Base-by-base conservation (phyloP, 2,329 filamentous ascomycete genomes). In the Curvularia sp. region DNA sequence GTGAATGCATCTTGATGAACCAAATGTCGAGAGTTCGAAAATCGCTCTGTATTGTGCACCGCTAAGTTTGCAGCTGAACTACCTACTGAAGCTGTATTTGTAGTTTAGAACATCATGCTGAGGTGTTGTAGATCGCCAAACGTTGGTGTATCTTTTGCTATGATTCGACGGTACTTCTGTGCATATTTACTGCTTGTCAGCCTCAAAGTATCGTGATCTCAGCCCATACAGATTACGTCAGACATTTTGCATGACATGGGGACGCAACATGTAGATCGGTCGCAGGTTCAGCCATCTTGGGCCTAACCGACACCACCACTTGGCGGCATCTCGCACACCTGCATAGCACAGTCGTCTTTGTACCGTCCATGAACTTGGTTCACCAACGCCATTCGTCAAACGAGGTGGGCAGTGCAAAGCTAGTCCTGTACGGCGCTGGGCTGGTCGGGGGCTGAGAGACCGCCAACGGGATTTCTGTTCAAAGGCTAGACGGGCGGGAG, bases 381-480 rank as follows among this genome's bases (percentile, higher is more conserved):
- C 24, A 20, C 31, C 39, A 41, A 53, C 41, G 24, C 33, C 2
- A 22, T 30, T 18, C 33, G n/a, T 20, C 15, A 8, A 5, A 24
- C 20, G 22, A 18, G 18, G 33, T 28, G 41, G 48, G 42, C 20
- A 18, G 38, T 15, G n/a, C 7, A 57, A 43, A 49, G 47, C 51
- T 64, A 52, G 44, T 51, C 60, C 60, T 67, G 20, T 35, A 54
- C 58, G 4, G 52, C 66, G 56, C 48, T 39, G 49, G 55, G 20
- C 13, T 55, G 54, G 44, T 30, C 26, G 49, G 42, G 10, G 65
- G 55, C 56, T 61, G 49, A 20, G 38, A 46, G 49, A 51, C 41
- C 31, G 31, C 33, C 31, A 55, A 53, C 47, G 47, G 15, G 46
- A 51, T 56, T 48, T 26, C 42, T 47, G 54, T 56, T 50, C 54